Base-by-base conservation (phyloP, 805 yeast species). In the Metschnikowia kofuensis region DNA sequence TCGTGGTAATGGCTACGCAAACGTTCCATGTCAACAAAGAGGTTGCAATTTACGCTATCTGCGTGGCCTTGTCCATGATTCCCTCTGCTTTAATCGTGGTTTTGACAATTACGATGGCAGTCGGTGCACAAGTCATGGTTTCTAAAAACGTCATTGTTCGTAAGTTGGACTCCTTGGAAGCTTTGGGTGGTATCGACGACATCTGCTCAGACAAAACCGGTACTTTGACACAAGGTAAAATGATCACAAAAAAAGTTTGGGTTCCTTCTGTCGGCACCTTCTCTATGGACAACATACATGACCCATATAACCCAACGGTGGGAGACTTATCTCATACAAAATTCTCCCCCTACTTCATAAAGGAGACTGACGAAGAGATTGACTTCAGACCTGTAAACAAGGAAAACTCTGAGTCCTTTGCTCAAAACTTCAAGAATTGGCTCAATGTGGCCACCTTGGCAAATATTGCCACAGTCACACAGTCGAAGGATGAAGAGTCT, bases 11-110 rank as follows among this genome's bases (percentile, higher is more conserved):
- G 95, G 95, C 84, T 2, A 81, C 94, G 9, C 95, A 89, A 67
- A 78, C 78, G 51, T 83, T 88, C 66, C 60, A 70, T 11, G 96
- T 89, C n/a, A 83, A 80, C 55, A 79, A 76, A 48, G 89, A 88
- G 57, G 94, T 89, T 35, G 96, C 95, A 12, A 83, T 89, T 42
- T 89, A 89, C 62, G 96, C 96, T 27, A 84, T 89, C 60, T 89
- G 95, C 69, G 91, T 87, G 42, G 87, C 87, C 0, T 70, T 86
- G 42, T 82, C 91, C 6, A 87, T 87, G 89, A 86, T 86, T 55
- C 94, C 94, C 2, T 85, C 90, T 2, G 83, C 91, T 0, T 74
- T 86, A 58, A 84, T 85, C 52, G 94, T 86, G 21, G 94, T 86
- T 26, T 75, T 86, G 51, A 86, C 94, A n/a, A 85, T 87, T 54